Percentiles rank a stretch among this genome's conserved stretches.
phyloP scores from a whole-genome alignment of 805 yeast species.

The Wickerhamiella hasegawae region DNA sequence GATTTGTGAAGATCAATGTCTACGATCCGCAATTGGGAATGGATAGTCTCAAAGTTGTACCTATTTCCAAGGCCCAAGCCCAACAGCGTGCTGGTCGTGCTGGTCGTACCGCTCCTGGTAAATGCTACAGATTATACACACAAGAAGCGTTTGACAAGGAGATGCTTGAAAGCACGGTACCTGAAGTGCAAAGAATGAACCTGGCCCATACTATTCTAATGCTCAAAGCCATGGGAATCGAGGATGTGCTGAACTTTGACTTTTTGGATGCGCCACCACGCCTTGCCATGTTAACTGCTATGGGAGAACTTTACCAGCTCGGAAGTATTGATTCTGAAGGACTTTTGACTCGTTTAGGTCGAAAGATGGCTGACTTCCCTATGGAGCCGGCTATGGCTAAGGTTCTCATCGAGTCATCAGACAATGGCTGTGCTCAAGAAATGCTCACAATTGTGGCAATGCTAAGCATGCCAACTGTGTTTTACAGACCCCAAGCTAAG shows the following conservation, averaged over 20 bases:
- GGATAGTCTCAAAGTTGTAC: constrained; percentile 70
- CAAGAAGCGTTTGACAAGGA: constrained; percentile 69
- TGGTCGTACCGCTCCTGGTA: constrained; percentile 94
- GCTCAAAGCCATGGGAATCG: constrained; percentile 69
- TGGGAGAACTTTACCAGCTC: constrained; percentile 68
- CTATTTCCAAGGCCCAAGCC: constrained; percentile 90
- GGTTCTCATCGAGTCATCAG: constrained; percentile 47
- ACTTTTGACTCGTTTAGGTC: constrained; percentile 56
- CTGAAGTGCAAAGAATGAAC: constrained; percentile 83
- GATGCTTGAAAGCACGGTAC: constrained; percentile 62
- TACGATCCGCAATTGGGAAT: constrained; percentile 79
- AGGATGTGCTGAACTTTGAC: constrained; percentile 67
- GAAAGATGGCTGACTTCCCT: constrained; percentile 83
- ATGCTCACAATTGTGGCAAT: constrained; percentile 63
- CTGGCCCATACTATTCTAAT: constrained; percentile 60
- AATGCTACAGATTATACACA: constrained; percentile 79
- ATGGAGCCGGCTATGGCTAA: constrained; percentile 82
- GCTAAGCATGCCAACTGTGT: constrained; percentile 64
- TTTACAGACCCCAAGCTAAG: constrained; percentile 49
- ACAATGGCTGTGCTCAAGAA: constrained; percentile 46
- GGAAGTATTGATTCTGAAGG: constrained; percentile 74
- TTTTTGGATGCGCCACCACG: constrained; percentile 83
- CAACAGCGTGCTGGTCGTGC: constrained; percentile 97
- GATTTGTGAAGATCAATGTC: constrained; percentile 83
- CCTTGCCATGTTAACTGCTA: constrained; percentile 52